Percentiles rank a stretch among this genome's conserved stretches.
Conservation (phyloP, 2,329 filamentous ascomycete genomes). For the Botrytis squamosa region DNA sequence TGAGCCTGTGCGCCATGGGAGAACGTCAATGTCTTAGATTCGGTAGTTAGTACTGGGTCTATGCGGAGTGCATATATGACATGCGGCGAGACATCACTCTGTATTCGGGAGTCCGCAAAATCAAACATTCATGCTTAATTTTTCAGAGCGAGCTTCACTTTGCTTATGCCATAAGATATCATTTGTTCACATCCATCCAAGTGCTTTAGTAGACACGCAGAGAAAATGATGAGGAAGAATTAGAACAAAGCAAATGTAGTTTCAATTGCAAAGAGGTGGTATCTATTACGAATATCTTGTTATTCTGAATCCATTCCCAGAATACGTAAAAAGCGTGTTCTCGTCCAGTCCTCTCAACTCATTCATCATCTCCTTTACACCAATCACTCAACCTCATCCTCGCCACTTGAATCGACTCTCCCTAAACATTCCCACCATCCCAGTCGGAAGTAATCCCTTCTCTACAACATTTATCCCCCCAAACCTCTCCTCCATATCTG, state of each 20-base stretch:
- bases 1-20: neutral
- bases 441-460: slow-evolving; percentile 42
- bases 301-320: neutral
- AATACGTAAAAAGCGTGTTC: neutral
- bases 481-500: slow-evolving; percentile 42
- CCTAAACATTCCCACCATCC: slow-evolving; percentile 41
- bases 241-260: neutral
- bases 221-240: neutral
- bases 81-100: neutral
- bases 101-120: neutral
- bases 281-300: neutral
- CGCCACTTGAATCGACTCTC: slow-evolving; percentile 41
- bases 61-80: neutral
- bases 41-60: neutral
- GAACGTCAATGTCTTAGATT: neutral
- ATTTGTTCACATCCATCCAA: neutral
- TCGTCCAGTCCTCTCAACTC: neutral
- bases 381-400: slow-evolving; percentile 37
- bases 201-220: neutral
- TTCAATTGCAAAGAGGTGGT: neutral
- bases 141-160: neutral
- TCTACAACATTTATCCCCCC: slow-evolving; percentile 43
- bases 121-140: neutral
- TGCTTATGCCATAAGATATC: neutral
- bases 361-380: neutral